Evolutionary conservation across 2,329 filamentous ascomycete species (phyloP), one percentile per base, ranked within the genome.

Genomic region (Fusarium sororula): DNA sequence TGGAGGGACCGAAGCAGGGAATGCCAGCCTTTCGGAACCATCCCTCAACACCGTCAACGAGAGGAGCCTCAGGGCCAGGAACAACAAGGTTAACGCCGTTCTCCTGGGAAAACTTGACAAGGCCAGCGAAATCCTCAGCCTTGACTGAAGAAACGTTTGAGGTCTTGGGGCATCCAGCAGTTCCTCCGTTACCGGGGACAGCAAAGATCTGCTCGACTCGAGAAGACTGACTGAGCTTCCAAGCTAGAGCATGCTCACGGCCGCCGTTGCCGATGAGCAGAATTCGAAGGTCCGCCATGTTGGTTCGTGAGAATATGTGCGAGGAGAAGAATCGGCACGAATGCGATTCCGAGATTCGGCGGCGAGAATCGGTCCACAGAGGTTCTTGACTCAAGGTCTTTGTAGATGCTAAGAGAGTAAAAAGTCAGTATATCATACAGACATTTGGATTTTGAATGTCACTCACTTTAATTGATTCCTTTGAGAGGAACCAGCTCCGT

Each of bases 231-330:
- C 92, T 90, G 72, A 98, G 87, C 85, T 97, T 98, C 95, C 95
- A 98, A 47, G 95, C 95, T 72, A 98, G 89, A 53, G 95, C 94
- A 84, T 98, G 95, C 85, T 99, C 96, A 79, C 96, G 92, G 78
- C 96, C 96, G 76, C 96, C 96, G 81, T 96, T 97, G 79, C 96
- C 96, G 75, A 98, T 91, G 73, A 98, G 91, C 73, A 98, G 91
- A 77, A 98, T 88, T 77, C 91, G 89, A 73, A 94, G 87, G 63
- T 80, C 77, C 37, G 80, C 75, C 80, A 82, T 82, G 26, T 57
- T 32, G 30, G 48, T 62, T 69, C 63, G 72, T 55, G 61, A 26
- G 24, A 20, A 39, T 55, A 65, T 61, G 35, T 66, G 45, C 58
- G 65, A 63, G 64, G 53, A 55, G 64, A 67, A 59, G 53, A 68